Evolutionary conservation across 345 rosid species (phyloP), one percentile per base, ranked within the genome.

Genomic region (Acer yangbiense): DNA sequence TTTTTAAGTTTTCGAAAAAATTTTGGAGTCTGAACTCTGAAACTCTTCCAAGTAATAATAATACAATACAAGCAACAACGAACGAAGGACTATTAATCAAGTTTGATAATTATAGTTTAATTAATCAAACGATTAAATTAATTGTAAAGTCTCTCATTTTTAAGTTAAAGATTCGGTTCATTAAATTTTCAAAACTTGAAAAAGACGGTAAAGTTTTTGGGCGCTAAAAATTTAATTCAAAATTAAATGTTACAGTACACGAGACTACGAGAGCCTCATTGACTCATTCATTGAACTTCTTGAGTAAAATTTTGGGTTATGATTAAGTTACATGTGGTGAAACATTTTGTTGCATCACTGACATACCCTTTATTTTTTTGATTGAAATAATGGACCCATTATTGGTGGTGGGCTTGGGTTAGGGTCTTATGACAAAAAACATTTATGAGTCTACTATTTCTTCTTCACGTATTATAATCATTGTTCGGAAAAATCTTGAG

Each of bases 171-270:
- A 52, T 57, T 72, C 41, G 1, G 65, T 61, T n/a, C 55, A 55
- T 77, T 77, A 23, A 79, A 79, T 63, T 86, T 78, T 81, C 68
- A 71, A 79, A 82, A 29, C 2, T 57, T 76, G 29, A 29, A 58
- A n/a, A 55, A 17, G 3, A 3, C 23, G 1, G 44, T 17, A 16
- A 6, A 57, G 44, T 72, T 7, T 44, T 80, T 75, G 77, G 63
- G 87, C 87, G 90, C 86, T 70, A 67, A 74, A 60, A 80, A 17
- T 71, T 75, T 20, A 46, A 68, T 80, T 83, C 71, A 78, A 82
- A 83, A 82, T 39, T 52, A 13, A 65, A 61, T 52, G 71, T 6
- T 54, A 54, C 10, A 2, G 69, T 52, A 7, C 25, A 1, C 6
- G 21, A 32, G 39, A 32, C 6, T 4, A 1, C 39, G 4, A 8